Conservation (phyloP, 164 flowering plant genomes). For the Echeveria elegans region DNA sequence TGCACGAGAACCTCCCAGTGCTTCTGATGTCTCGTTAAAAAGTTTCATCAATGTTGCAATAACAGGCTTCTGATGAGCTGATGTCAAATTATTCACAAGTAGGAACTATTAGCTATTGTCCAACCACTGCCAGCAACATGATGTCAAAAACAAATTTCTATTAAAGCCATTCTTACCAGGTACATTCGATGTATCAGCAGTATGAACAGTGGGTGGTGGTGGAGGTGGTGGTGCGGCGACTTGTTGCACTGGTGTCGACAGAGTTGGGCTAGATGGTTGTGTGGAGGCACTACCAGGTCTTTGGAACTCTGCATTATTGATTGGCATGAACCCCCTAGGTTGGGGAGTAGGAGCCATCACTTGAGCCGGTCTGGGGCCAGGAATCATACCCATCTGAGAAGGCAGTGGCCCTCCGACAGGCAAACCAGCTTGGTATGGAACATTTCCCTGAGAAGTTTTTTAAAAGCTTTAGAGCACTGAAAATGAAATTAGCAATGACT, state of each 20-base stretch:
- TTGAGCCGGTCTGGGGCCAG: constrained; percentile 46
- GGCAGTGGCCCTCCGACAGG: constrained; percentile 23
- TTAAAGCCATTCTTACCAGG: constrained; percentile 54
- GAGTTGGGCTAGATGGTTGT: constrained; percentile 70
- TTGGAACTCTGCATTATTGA: constrained; percentile 38
- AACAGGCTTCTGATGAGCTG: constrained; percentile 80
- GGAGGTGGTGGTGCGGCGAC: constrained; percentile 46
- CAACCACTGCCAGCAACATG: neutral
- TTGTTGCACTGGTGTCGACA: constrained; percentile 9
- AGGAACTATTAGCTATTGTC: neutral
- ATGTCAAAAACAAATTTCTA: neutral
- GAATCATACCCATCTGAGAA: constrained; percentile 13
- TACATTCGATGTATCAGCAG: constrained; percentile 84
- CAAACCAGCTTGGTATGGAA: constrained; percentile 22
- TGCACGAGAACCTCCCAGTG: constrained; percentile 79
- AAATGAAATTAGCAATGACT: neutral
- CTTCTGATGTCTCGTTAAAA: constrained; percentile 84
- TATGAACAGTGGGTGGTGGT: constrained; percentile 90
- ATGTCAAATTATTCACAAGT: constrained; percentile 7
- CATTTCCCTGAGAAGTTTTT: constrained; percentile 32
- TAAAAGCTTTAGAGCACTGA: no score
- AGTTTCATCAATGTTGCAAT: constrained; percentile 69
- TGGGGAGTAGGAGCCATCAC: constrained; percentile 40
- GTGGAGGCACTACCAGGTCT: constrained; percentile 40
- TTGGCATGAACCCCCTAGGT: constrained; percentile 57